phyloP scores from a whole-genome alignment of 208 protist species.

The Leishmania gerbilli region DNA sequence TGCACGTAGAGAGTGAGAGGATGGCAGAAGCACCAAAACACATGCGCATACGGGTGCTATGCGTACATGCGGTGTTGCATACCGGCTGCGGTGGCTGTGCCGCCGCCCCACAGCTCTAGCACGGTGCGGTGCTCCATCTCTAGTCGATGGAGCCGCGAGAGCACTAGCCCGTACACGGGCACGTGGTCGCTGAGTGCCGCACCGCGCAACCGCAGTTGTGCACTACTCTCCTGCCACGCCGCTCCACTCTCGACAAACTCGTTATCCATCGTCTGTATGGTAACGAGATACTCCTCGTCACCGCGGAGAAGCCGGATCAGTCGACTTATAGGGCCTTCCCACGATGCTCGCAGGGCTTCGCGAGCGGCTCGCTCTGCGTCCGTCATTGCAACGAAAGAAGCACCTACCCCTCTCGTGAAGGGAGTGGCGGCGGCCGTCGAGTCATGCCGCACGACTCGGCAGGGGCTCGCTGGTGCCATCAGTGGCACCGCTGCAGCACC shows the following conservation, averaged over 20 bases:
- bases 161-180: constrained; percentile 70
- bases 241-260: constrained; percentile 27
- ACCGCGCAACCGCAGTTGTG: constrained; percentile 5
- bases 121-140: constrained; percentile 85
- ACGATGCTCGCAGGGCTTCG: constrained; percentile 14
- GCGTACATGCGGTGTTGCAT: not conserved
- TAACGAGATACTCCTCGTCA: constrained; percentile 58
- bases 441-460: not conserved
- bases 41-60: not conserved
- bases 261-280: constrained; percentile 58
- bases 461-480: not conserved
- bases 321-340: constrained; percentile 27
- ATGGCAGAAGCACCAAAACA: not conserved
- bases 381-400: not conserved
- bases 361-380: constrained; percentile 12
- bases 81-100: not conserved
- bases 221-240: constrained; percentile 16
- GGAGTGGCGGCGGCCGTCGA: not conserved
- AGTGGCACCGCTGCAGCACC: not conserved
- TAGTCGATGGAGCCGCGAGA: constrained; percentile 72
- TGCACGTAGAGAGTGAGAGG: not conserved
- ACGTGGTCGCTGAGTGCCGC: constrained; percentile 61
- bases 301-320: constrained; percentile 37
- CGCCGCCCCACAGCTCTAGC: constrained; percentile 64
- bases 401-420: not conserved